These are phyloP conservation scores for Cercospora brassicicola DNA, from an alignment of 2,329 filamentous ascomycete species.

Conservation along the genomic window DNA sequence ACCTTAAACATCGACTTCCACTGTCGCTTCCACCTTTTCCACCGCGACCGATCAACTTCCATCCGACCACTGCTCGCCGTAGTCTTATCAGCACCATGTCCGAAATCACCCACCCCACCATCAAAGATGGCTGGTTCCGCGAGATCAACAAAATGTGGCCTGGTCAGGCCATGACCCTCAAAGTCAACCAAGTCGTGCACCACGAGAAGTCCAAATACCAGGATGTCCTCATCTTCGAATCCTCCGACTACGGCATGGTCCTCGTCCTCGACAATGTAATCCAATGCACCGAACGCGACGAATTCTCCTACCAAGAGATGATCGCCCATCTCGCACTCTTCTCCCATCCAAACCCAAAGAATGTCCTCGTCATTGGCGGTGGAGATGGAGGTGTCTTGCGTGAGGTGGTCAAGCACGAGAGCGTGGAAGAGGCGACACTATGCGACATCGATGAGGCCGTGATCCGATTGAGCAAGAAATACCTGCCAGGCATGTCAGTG, in stretches of 20 bases:
- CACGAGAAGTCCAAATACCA: conserved; percentile 99
- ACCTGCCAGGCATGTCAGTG: conserved; percentile 88
- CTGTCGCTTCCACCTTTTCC: neutral
- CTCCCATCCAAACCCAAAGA: conserved; percentile 97
- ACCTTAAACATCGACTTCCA: neutral
- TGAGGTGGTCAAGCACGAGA: conserved; percentile 98
- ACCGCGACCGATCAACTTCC: neutral
- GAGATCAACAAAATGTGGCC: conserved; percentile 99
- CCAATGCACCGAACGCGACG: conserved; percentile 96
- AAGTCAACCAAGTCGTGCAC: conserved; percentile 96
- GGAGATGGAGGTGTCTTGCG: conserved; percentile 96
- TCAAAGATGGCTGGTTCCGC: conserved; percentile 99
- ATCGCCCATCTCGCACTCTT: conserved; percentile 98
- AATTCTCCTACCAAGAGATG: conserved; percentile 99
- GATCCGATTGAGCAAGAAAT: conserved; percentile 97
- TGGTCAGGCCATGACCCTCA: conserved; percentile 96
- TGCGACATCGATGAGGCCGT: conserved; percentile 99
- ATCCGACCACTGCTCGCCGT: neutral
- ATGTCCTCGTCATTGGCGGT: conserved; percentile 95
- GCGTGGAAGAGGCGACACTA: conserved; percentile 90
- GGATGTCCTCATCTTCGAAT: conserved; percentile 98
- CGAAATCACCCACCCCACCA: conserved; percentile 73
- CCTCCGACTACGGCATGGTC: conserved; percentile 92
- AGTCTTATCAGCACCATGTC: conserved; percentile 51
- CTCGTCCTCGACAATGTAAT: conserved; percentile 98